Evolutionary conservation across 2,329 filamentous ascomycete genomes (phyloP), one percentile per base, ranked within the genome.

Genomic region (Aspergillus phoenicis): DNA sequence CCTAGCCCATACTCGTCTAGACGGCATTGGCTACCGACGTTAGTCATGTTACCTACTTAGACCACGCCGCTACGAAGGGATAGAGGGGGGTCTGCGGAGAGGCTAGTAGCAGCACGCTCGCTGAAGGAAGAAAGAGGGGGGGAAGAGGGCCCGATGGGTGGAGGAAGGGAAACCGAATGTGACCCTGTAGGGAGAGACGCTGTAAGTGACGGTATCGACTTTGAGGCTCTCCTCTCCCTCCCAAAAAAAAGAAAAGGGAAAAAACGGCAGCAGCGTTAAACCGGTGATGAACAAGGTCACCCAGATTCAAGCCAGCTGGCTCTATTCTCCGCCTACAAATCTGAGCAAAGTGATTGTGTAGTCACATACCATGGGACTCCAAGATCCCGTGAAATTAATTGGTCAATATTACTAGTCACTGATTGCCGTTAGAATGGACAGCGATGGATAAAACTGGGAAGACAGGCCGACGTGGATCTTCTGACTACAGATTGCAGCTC

Each of bases 401-500:
- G 41, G 36, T 53, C 22, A 28, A 33, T 20, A 28, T 22, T 45
- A 30, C 59, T 52, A 22, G 24, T 39, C 24, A 48, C 47, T 26
- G 39, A 17, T 26, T 36, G n/a, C 41, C 41, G 41, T 45, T 45
- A 45, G 8, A 36, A 41, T 39, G 53, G 28, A 47, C 22, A 48
- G 51, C 20, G 28, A 30, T 36, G 33, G 45, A 38, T 33, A 47
- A 52, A 51, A 58, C 33, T 36, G 54, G 55, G 26, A 52, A 58
- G 55, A 49, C 24, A 49, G 45, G 24, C 45, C 45, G 45, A 24
- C 45, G 45, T 30, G 45, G 47, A 51, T 48, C 54, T 43, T 45
- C 30, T 52, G 41, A 62, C 45, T 47, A 59, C 41, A 24, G 41
- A 57, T 48, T 60, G 60, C 62, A 60, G 53, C 54, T 52, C 60